Conservation (phyloP, 1,284 basidiomycete species). For the Pseudozyma sp. region DNA sequence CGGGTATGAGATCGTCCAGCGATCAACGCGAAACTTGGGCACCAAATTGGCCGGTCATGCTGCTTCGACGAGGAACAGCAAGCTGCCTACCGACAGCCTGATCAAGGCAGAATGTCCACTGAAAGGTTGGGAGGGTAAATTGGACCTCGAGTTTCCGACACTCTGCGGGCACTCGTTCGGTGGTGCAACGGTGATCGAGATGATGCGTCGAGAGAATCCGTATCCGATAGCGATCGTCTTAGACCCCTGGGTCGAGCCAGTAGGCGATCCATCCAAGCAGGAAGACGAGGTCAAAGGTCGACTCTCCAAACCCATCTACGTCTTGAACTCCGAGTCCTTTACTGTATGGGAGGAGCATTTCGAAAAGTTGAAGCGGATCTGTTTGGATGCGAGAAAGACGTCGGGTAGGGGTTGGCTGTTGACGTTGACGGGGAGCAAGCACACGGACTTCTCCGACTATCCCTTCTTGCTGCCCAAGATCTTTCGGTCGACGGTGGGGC, state of each 20-base stretch:
- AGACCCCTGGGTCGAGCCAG: slow-evolving; percentile 61
- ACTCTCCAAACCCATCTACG: slow-evolving; percentile 50
- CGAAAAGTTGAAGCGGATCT: slow-evolving; percentile 46
- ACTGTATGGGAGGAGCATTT: slow-evolving; percentile 55
- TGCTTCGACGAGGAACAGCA: not conserved
- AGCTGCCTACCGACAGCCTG: slow-evolving; percentile 14
- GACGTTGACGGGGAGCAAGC: slow-evolving; percentile 58
- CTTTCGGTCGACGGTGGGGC: slow-evolving; percentile 57
- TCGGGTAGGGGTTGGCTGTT: slow-evolving; percentile 57
- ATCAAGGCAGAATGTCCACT: slow-evolving; percentile 23
- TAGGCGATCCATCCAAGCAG: slow-evolving; percentile 46
- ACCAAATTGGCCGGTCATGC: slow-evolving; percentile 40
- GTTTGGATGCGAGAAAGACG: slow-evolving; percentile 38
- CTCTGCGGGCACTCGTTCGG: slow-evolving; percentile 67
- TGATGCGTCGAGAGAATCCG: slow-evolving; percentile 37
- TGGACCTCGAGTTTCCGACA: slow-evolving; percentile 51
- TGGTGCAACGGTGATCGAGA: slow-evolving; percentile 60
- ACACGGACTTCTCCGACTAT: slow-evolving; percentile 59
- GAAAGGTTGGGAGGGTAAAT: slow-evolving; percentile 49
- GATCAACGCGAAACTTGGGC: slow-evolving; percentile 53
- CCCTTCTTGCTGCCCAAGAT: slow-evolving; percentile 57
- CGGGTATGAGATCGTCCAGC: slow-evolving; percentile 46
- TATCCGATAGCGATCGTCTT: slow-evolving; percentile 52
- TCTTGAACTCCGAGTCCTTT: slow-evolving; percentile 59
- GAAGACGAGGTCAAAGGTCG: slow-evolving; percentile 36